Percentiles rank a stretch among this genome's conserved stretches.
Conservation (phyloP, 2,329 filamentous ascomycete species). For the Claviceps sp. region DNA sequence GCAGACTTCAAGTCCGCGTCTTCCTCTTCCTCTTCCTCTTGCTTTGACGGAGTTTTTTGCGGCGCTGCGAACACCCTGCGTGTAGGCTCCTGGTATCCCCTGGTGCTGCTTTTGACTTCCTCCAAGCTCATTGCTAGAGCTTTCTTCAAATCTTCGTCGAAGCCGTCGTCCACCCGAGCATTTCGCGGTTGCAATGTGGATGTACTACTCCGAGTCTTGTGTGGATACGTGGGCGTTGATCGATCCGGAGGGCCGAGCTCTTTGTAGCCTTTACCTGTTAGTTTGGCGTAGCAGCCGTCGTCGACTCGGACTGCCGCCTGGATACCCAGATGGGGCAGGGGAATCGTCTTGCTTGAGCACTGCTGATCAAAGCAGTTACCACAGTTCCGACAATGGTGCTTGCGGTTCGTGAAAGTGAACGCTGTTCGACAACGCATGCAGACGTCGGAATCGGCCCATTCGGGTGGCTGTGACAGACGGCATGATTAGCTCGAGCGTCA, state of each 20-base stretch:
- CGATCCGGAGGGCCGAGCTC: constrained; percentile 29
- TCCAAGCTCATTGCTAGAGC: constrained; percentile 95
- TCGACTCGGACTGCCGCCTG: constrained; percentile 84
- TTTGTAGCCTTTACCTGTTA: constrained; percentile 54
- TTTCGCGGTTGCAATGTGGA: constrained; percentile 76
- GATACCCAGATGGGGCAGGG: constrained; percentile 86
- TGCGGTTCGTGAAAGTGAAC: constrained; percentile 96
- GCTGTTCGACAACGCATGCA: constrained; percentile 94
- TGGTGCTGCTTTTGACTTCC: constrained; percentile 65
- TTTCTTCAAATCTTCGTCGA: constrained; percentile 88
- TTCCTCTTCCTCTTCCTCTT: constrained; percentile 55
- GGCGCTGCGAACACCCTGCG: constrained; percentile 23
- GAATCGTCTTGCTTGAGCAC: constrained; percentile 79
- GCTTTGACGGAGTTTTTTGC: constrained; percentile 19
- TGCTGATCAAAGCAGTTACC: constrained; percentile 95
- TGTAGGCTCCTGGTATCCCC: constrained; percentile 55
- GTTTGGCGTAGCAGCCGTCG: constrained; percentile 84
- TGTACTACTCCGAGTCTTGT: constrained; percentile 49
- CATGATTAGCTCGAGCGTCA: background rate
- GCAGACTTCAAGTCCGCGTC: constrained; percentile 89
- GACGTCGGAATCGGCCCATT: constrained; percentile 96
- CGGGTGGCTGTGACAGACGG: constrained; percentile 53
- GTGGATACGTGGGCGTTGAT: constrained; percentile 31
- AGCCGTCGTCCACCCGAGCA: constrained; percentile 76
- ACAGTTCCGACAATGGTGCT: constrained; percentile 96